Evolutionary conservation across 1,284 basidiomycete species (phyloP).

Genomic region (Tremellales sp.): DNA sequence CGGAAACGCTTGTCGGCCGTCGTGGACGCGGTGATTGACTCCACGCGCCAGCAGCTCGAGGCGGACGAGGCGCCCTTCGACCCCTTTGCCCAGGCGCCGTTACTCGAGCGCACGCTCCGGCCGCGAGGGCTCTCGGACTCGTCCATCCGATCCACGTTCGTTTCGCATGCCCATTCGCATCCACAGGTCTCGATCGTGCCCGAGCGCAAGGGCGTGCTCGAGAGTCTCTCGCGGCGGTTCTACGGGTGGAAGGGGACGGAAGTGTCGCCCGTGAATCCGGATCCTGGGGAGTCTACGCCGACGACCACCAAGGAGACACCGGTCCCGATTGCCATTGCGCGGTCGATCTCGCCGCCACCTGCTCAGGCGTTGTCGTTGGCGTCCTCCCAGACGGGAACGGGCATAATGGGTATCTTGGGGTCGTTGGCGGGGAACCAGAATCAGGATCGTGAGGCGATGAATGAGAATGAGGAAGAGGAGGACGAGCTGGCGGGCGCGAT

Average conservation of each 20-base stretch:
- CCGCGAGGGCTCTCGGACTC: constrained; percentile 82
- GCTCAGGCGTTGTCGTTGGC: constrained; percentile 4
- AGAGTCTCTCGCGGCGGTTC: constrained; percentile 21
- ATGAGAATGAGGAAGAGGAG: constrained; percentile 12
- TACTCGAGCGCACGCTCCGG: constrained; percentile 64
- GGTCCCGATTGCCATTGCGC: constrained; percentile 9
- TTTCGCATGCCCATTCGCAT: constrained; percentile 39
- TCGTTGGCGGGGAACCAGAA: constrained; percentile 9
- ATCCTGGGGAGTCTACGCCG: not conserved
- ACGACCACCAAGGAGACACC: constrained; percentile 1
- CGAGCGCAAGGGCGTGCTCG: constrained; percentile 15
- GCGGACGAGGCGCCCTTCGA: constrained; percentile 21
- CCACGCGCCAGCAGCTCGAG: constrained; percentile 45
- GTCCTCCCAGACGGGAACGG: constrained; percentile 7
- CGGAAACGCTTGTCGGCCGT: constrained; percentile 56
- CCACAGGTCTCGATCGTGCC: not conserved
- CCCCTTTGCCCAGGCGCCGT: constrained; percentile 41
- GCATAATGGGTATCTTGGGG: constrained; percentile 16
- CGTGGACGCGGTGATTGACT: constrained; percentile 73
- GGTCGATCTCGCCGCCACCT: constrained; percentile 5
- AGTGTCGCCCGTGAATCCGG: constrained; percentile 12
- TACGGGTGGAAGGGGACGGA: constrained; percentile 17
- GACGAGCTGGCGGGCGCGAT: constrained; percentile 16
- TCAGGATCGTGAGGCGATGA: constrained; percentile 7
- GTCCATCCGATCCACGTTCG: constrained; percentile 78